Percentiles rank a stretch among this genome's conserved stretches.
Evolutionary conservation across 2,329 filamentous ascomycete genomes (phyloP).

Genomic region (Pseudogymnoascus sp.): DNA sequence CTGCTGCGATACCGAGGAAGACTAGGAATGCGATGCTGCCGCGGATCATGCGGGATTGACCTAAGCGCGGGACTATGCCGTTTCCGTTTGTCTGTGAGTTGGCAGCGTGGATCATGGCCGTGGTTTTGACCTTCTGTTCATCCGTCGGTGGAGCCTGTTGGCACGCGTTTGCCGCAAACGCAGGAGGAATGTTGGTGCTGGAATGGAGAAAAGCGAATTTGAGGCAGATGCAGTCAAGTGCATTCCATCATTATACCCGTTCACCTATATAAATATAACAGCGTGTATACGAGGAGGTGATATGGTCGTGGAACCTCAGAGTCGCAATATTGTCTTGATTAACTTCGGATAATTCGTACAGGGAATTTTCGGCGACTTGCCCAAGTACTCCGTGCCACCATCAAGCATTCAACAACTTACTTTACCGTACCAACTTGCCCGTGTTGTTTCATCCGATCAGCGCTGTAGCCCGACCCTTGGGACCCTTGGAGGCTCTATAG

Average conservation of each 20-base stretch:
- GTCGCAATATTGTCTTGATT: background rate
- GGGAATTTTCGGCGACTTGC: background rate
- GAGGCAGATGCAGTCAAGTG: background rate
- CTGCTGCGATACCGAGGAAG: background rate
- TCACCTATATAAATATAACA: background rate
- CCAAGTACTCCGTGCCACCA: too few relatives aligned
- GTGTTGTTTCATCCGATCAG: background rate
- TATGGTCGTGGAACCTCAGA: background rate
- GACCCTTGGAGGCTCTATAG: background rate
- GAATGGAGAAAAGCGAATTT: background rate
- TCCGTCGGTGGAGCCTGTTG: background rate
- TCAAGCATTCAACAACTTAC: background rate
- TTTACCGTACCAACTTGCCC: background rate
- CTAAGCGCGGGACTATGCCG: background rate
- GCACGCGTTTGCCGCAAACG: background rate
- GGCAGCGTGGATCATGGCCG: too few relatives aligned
- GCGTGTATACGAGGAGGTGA: background rate
- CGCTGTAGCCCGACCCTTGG: background rate
- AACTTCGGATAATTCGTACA: background rate
- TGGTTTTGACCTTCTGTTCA: background rate
- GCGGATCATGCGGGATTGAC: background rate
- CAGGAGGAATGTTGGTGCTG: background rate
- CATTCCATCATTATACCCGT: background rate
- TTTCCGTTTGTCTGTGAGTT: background rate
- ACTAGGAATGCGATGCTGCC: background rate